phyloP scores from a whole-genome alignment of 176 grass and related monocot genomes.

The Eragrostis curvula region DNA sequence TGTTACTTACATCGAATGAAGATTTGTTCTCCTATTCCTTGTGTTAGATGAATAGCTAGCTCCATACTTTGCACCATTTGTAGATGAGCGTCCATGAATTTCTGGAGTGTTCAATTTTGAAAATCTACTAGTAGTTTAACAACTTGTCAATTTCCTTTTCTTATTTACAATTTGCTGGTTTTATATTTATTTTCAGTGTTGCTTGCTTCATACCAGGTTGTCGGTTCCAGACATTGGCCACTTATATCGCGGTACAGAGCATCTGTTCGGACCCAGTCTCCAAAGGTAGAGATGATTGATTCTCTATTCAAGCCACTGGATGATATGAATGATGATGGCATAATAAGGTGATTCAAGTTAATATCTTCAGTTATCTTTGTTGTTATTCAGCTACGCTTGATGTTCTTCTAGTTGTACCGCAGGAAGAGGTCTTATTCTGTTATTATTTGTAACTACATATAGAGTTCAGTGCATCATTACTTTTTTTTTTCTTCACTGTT shows the following conservation, averaged over 20 bases:
- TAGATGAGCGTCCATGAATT: conserved; percentile 21
- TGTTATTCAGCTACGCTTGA: conserved; percentile 2
- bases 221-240: conserved; percentile 73
- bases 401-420: conserved; percentile 21
- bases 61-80: not conserved
- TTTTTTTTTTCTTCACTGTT: not conserved
- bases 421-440: not conserved
- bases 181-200: not conserved
- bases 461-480: not conserved
- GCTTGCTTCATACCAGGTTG: conserved; percentile 44
- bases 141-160: conserved; percentile 10
- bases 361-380: not conserved
- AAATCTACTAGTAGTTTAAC: conserved; percentile 17
- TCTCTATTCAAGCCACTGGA: conserved; percentile 66
- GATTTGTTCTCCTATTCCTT: conserved; percentile 20
- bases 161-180: not conserved
- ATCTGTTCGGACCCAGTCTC: conserved; percentile 73
- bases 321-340: conserved; percentile 68
- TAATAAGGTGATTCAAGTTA: conserved; percentile 60
- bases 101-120: conserved; percentile 9
- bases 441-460: not conserved
- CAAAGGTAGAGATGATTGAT: conserved; percentile 78
- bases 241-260: conserved; percentile 76
- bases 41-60: conserved; percentile 22
- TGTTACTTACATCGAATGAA: conserved; percentile 19